These are phyloP conservation scores for Talaromyces sp. DNA, from an alignment of 2,329 filamentous ascomycete genomes.

Conservation along the genomic window DNA sequence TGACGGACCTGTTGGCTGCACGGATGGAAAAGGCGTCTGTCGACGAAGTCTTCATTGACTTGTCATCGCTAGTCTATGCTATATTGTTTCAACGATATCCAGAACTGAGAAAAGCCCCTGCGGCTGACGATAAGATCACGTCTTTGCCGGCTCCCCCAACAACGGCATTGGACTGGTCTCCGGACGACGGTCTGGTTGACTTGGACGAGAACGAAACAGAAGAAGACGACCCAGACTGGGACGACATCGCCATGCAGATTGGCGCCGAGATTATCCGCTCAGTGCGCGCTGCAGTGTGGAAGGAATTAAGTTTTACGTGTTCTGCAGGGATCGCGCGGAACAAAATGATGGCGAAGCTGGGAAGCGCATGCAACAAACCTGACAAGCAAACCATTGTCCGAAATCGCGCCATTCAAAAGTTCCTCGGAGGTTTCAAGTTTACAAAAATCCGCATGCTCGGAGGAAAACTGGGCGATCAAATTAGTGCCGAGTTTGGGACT, in stretches of 20 bases:
- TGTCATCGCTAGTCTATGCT: constrained; percentile 76
- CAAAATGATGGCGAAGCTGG: constrained; percentile 93
- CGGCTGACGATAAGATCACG: constrained; percentile 47
- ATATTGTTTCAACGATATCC: constrained; percentile 71
- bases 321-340: constrained; percentile 84
- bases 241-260: constrained; percentile 81
- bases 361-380: constrained; percentile 86
- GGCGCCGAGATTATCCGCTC: constrained; percentile 82
- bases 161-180: constrained; percentile 73
- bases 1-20: constrained; percentile 28
- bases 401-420: constrained; percentile 71
- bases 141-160: constrained; percentile 67
- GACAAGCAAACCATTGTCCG: constrained; percentile 92
- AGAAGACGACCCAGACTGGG: constrained; percentile 85
- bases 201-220: constrained; percentile 67
- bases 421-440: constrained; percentile 80
- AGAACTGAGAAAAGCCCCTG: constrained; percentile 56
- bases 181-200: constrained; percentile 70
- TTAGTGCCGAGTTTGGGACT: constrained; percentile 73
- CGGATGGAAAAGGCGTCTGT: constrained; percentile 89
- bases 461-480: constrained; percentile 85
- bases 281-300: constrained; percentile 63
- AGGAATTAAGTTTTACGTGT: constrained; percentile 78
- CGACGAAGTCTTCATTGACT: constrained; percentile 91
- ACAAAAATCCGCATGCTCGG: constrained; percentile 94